Percentiles rank a stretch among this genome's conserved stretches.
These are phyloP conservation scores for Ophiostoma himal-ulmi DNA, from an alignment of 2,329 filamentous ascomycete genomes.

Conservation along the genomic window DNA sequence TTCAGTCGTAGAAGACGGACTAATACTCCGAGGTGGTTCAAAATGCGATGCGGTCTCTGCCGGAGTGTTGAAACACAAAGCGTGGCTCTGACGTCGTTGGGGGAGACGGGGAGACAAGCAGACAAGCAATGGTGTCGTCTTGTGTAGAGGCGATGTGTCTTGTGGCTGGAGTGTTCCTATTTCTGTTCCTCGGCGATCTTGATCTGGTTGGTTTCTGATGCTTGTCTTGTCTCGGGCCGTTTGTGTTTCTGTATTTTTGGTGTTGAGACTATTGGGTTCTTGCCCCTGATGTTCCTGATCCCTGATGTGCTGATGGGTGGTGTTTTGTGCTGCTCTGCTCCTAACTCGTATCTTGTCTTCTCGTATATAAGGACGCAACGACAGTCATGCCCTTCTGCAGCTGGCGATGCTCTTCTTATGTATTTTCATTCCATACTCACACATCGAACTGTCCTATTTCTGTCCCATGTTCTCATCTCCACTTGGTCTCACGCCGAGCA, in stretches of 20 bases:
- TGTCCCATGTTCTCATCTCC: not conserved
- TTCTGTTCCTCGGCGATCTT: not conserved
- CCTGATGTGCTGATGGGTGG: not conserved
- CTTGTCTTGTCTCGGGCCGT: conserved; percentile 1
- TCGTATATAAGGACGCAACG: not conserved
- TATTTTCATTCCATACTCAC: not conserved
- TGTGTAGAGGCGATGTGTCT: not conserved
- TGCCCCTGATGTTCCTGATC: not conserved
- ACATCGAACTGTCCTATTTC: not conserved
- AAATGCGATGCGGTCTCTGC: conserved; percentile 11
- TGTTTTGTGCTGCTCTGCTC: not conserved
- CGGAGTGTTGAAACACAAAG: conserved; percentile 16
- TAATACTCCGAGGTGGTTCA: not conserved
- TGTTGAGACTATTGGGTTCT: not conserved
- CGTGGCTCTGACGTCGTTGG: conserved; percentile 16
- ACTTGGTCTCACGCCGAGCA: conserved; percentile 3
- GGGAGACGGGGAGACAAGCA: not conserved
- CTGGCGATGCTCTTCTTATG: conserved; percentile 3
- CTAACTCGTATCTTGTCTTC: not conserved
- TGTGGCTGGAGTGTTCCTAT: not conserved
- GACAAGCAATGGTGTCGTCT: not conserved
- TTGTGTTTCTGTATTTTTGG: not conserved
- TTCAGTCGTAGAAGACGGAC: not conserved
- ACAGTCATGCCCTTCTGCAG: not conserved
- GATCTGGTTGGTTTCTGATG: not conserved